A percentile compares a stretch with the other conserved stretches of the same genome.
phyloP scores from a whole-genome alignment of 148 eudicot genomes.

The Dysphania ambrosioides region DNA sequence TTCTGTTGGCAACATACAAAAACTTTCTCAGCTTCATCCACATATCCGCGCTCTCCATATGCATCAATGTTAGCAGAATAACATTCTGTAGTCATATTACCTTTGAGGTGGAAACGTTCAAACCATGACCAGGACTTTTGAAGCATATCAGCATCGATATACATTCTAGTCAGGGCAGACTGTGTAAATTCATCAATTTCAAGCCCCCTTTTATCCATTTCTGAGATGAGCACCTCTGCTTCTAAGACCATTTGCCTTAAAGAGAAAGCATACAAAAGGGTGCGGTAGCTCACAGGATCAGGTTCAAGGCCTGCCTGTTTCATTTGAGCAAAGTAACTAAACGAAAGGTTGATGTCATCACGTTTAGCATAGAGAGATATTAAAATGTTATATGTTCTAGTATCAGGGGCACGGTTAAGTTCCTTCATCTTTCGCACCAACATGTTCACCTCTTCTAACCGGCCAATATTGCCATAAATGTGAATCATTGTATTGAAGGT shows the following conservation, averaged over 20 bases:
- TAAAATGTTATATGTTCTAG: conserved; percentile 86
- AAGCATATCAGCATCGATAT: conserved; percentile 71
- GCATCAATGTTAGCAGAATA: conserved; percentile 94
- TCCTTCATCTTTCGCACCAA: conserved; percentile 67
- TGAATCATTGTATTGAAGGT: conserved; percentile 92
- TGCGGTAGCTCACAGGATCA: conserved; percentile 76
- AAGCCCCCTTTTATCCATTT: conserved; percentile 70
- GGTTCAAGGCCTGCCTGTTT: conserved; percentile 65
- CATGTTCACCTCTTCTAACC: conserved; percentile 53
- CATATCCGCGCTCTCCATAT: conserved; percentile 72
- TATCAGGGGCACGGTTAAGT: conserved; percentile 61
- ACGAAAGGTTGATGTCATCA: conserved; percentile 62
- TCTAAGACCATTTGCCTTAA: conserved; percentile 73
- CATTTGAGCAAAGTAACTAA: conserved; percentile 58
- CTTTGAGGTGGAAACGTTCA: conserved; percentile 59
- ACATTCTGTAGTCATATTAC: conserved; percentile 74
- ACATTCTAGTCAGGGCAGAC: conserved; percentile 86
- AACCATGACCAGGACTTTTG: conserved; percentile 82
- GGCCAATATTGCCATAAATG: conserved; percentile 62
- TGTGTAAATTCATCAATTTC: conserved; percentile 83
- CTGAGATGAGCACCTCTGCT: conserved; percentile 66
- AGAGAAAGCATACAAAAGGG: conserved; percentile 83
- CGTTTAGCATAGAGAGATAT: conserved; percentile 73
- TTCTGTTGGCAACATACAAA: conserved; percentile 57
- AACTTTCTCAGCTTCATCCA: conserved; percentile 66